These are phyloP conservation scores for Aspergillus ostianus DNA, from an alignment of 495 filamentous ascomycete genomes.

Conservation along the genomic window DNA sequence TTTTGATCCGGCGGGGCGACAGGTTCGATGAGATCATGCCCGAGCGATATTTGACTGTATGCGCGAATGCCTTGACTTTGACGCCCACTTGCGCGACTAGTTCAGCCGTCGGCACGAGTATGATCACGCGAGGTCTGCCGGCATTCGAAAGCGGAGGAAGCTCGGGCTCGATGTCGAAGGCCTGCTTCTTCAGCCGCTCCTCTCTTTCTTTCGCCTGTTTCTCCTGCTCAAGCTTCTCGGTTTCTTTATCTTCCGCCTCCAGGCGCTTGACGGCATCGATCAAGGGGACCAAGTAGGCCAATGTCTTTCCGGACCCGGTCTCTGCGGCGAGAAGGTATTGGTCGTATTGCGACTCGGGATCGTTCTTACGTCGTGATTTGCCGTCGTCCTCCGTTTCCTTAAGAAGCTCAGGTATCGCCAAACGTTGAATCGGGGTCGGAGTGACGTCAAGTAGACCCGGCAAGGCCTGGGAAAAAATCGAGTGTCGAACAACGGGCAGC, in stretches of 20 bases:
- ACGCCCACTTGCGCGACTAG: conserved; percentile 82
- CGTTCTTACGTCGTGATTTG: conserved; percentile 26
- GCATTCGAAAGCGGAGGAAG: conserved; percentile 56
- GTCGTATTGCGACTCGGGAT: conserved; percentile 47
- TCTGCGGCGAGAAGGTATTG: conserved; percentile 91
- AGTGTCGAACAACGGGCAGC: conserved; percentile 68
- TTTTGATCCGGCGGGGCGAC: conserved; percentile 76
- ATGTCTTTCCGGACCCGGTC: conserved; percentile 94
- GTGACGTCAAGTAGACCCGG: conserved; percentile 65
- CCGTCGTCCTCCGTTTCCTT: conserved; percentile 36
- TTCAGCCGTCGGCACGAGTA: conserved; percentile 92
- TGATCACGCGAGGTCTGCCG: conserved; percentile 76
- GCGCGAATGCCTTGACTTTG: conserved; percentile 76
- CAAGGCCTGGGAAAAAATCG: conserved; percentile 68
- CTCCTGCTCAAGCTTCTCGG: conserved; percentile 51
- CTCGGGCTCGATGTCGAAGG: conserved; percentile 54
- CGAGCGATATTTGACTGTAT: conserved; percentile 78
- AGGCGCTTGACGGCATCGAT: conserved; percentile 79
- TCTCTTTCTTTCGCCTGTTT: conserved; percentile 46
- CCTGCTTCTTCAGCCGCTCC: conserved; percentile 47
- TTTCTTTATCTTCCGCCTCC: conserved; percentile 61
- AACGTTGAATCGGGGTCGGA: conserved; percentile 83
- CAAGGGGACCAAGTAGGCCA: conserved; percentile 82
- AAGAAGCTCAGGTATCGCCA: conserved; percentile 80
- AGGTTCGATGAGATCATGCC: conserved; percentile 74